Evolutionary conservation across 2,329 filamentous ascomycete species (phyloP), one percentile per base, ranked within the genome.

Genomic region (Amphichorda felina): DNA sequence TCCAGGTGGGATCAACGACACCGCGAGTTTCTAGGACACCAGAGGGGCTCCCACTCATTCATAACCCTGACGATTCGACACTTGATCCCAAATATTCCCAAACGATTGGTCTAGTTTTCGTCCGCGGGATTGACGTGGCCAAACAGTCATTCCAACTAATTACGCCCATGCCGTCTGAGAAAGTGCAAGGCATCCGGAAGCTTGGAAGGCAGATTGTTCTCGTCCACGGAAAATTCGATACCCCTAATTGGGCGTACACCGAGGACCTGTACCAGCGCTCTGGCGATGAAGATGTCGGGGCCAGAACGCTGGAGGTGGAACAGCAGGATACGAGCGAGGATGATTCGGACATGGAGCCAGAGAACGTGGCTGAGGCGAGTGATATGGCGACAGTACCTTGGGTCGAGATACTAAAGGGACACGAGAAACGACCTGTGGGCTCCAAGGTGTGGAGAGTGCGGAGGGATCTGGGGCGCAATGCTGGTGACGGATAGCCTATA

Each of bases 221-320:
- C 4, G 68, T 85, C 1, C 70, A 77, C 36, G 81, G 81, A 3
- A 78, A 72, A 43, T 73, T 82, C 37, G 81, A 85, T 46, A 59
- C 71, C 2, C 78, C 80, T 0, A 74, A 66, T 3, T 85, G 79
- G 79, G 75, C 77, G 2, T 82, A 81, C 41, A 72, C 72, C 0
- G 79, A 84, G 48, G 72, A 79, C 25, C 44, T 77, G 13, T 68
- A 75, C 42, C 45, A 53, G 22, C 52, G 50, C 42, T 51, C 56
- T 11, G 49, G 40, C 2, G 38, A 43, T 25, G 49, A 54, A 6
- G 57, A 60, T 7, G 48, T 43, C 8, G 46, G 41, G 8, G 47
- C 47, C 29, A 43, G 40, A 17, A 45, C 49, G 22, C 37, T 53
- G 21, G 56, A 61, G 24, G 42, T 51, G 2, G 52, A 48, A 17